phyloP scores from a whole-genome alignment of 768 basidiomycete species.

The Pleurotus sapidus region DNA sequence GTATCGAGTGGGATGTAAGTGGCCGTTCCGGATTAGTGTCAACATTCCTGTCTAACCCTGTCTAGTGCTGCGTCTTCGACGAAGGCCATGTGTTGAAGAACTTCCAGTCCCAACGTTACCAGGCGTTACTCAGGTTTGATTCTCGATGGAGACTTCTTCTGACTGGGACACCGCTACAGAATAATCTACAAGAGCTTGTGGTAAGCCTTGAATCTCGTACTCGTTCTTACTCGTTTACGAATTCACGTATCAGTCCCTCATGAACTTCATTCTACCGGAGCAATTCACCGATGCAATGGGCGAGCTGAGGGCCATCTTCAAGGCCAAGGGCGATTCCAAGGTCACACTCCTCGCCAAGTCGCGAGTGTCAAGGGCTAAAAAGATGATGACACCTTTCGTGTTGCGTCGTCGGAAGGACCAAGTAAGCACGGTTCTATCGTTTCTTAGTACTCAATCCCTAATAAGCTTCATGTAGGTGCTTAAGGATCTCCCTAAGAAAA shows the following conservation, averaged over 20 bases:
- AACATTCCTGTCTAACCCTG: slow-evolving; percentile 5
- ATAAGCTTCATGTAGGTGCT: slow-evolving; percentile 60
- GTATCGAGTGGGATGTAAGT: slow-evolving; percentile 90
- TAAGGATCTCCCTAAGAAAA: slow-evolving; percentile 89
- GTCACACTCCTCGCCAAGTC: slow-evolving; percentile 87
- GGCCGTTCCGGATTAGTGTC: background rate
- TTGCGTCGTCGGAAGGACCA: slow-evolving; percentile 96
- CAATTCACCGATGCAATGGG: slow-evolving; percentile 79
- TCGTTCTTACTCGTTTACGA: slow-evolving; percentile 2
- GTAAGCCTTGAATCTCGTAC: slow-evolving; percentile 40
- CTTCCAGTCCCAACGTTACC: slow-evolving; percentile 95
- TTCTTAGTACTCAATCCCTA: background rate
- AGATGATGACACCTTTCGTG: slow-evolving; percentile 99
- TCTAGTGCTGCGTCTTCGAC: slow-evolving; percentile 89
- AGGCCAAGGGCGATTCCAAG: slow-evolving; percentile 90
- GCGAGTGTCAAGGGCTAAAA: slow-evolving; percentile 92
- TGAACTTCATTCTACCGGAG: slow-evolving; percentile 96
- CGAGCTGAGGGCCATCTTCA: slow-evolving; percentile 91
- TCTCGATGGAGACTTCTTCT: slow-evolving; percentile 89
- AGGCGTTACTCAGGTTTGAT: slow-evolving; percentile 79
- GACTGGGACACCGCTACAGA: slow-evolving; percentile 94
- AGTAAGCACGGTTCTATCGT: slow-evolving; percentile 32
- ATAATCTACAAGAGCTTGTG: slow-evolving; percentile 87
- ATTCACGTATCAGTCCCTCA: slow-evolving; percentile 67
- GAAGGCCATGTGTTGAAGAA: slow-evolving; percentile 98